phyloP scores from a whole-genome alignment of 2,329 filamentous ascomycete species.

The Diaporthe capsici region DNA sequence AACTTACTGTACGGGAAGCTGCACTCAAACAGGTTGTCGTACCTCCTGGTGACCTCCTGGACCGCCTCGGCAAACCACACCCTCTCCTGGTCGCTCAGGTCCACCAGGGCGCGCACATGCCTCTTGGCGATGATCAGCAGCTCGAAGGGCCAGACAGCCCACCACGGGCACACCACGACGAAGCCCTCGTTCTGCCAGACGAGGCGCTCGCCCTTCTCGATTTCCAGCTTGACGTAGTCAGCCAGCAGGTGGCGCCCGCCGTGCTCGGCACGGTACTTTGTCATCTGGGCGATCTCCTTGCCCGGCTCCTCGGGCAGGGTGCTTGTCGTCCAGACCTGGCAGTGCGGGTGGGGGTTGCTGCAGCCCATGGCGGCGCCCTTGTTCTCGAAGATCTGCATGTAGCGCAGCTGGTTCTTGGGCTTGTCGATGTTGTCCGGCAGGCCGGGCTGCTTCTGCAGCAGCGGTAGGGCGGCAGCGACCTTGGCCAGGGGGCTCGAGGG shows the following conservation, averaged over 20 bases:
- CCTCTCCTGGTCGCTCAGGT: conserved; percentile 81
- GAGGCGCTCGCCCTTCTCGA: conserved; percentile 84
- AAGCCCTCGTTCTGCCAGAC: conserved; percentile 91
- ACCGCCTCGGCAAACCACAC: conserved; percentile 84
- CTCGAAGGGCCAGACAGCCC: conserved; percentile 98
- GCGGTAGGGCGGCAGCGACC: conserved; percentile 55
- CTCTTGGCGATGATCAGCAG: conserved; percentile 88
- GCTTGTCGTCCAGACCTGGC: conserved; percentile 96
- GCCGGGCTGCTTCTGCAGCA: conserved; percentile 54
- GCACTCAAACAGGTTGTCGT: conserved; percentile 97
- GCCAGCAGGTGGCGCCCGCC: conserved; percentile 81
- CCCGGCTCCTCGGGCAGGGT: conserved; percentile 90
- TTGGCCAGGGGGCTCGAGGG: conserved; percentile 74
- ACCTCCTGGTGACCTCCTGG: conserved; percentile 88
- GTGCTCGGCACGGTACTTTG: conserved; percentile 82
- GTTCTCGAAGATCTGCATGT: conserved; percentile 99
- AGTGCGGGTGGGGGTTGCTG: conserved; percentile 97
- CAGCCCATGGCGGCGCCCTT: conserved; percentile 98
- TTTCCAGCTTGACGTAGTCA: conserved; percentile 89
- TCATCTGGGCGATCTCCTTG: conserved; percentile 83
- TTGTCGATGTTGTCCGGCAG: conserved; percentile 56
- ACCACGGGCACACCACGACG: conserved; percentile 94
- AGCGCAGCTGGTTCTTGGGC: conserved; percentile 85
- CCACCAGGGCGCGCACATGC: conserved; percentile 87
- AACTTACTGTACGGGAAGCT: conserved; percentile 92